Evolutionary conservation across 2,329 filamentous ascomycete genomes (phyloP).

Genomic region (Calonectria pseudoreteaudii): DNA sequence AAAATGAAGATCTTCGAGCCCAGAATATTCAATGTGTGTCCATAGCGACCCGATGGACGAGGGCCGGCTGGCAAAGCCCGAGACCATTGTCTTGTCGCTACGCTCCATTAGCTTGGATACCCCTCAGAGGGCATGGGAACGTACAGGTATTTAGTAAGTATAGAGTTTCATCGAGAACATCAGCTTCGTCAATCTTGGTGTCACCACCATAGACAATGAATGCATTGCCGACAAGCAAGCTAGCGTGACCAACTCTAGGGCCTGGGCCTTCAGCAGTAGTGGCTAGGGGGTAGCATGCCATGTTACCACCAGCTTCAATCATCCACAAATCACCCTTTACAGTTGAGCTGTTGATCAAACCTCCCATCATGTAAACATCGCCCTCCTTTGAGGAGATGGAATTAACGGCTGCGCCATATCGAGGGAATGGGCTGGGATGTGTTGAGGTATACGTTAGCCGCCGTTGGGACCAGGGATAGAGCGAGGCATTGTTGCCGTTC

Average conservation of each 20-base stretch:
- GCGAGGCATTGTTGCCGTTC: slow-evolving; percentile 76
- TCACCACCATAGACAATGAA: slow-evolving; percentile 99
- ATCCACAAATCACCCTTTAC: slow-evolving; percentile 99
- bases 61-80: slow-evolving; percentile 88
- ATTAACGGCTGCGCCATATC: slow-evolving; percentile 97
- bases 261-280: slow-evolving; percentile 95
- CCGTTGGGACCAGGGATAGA: slow-evolving; percentile 97
- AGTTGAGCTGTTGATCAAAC: slow-evolving; percentile 91
- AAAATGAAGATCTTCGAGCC: slow-evolving; percentile 98
- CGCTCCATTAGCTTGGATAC: slow-evolving; percentile 29
- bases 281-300: slow-evolving; percentile 91
- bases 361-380: slow-evolving; percentile 97
- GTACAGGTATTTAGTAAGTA: slow-evolving; percentile 98
- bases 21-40: slow-evolving; percentile 95
- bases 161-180: slow-evolving; percentile 92
- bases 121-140: slow-evolving; percentile 50
- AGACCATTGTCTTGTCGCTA: slow-evolving; percentile 98
- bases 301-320: slow-evolving; percentile 88
- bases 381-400: slow-evolving; percentile 94
- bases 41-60: slow-evolving; percentile 90
- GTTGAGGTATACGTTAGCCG: slow-evolving; percentile 86
- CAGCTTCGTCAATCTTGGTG: slow-evolving; percentile 94
- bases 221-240: slow-evolving; percentile 94
- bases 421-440: slow-evolving; percentile 88
- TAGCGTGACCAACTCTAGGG: slow-evolving; percentile 92